These are phyloP conservation scores for Cryptococcus sp. DNA, from an alignment of 1,284 basidiomycete species.

Conservation along the genomic window DNA sequence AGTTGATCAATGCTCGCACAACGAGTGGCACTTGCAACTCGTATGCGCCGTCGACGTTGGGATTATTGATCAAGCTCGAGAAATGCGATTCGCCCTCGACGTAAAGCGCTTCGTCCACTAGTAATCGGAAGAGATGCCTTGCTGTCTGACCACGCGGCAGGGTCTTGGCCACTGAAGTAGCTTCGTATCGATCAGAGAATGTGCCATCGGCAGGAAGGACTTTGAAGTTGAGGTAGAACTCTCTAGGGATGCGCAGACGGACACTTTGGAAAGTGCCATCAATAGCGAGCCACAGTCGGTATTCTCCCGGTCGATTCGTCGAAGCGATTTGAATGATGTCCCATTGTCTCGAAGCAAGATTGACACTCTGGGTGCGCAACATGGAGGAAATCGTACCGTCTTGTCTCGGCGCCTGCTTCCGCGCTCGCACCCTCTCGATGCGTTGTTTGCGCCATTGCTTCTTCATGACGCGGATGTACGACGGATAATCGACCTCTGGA, in stretches of 20 bases:
- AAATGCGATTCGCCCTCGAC: constrained; percentile 86
- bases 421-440: constrained; percentile 53
- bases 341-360: constrained; percentile 74
- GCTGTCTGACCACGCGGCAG: constrained; percentile 79
- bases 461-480: constrained; percentile 78
- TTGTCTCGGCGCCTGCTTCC: constrained; percentile 54
- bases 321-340: constrained; percentile 89
- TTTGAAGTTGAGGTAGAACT: constrained; percentile 92
- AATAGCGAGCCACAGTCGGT: constrained; percentile 84
- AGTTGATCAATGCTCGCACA: constrained; percentile 76
- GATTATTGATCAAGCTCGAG: constrained; percentile 86
- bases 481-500: constrained; percentile 68
- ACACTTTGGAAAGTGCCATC: constrained; percentile 77
- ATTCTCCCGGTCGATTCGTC: constrained; percentile 77
- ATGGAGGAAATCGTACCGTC: constrained; percentile 66
- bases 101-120: constrained; percentile 81
- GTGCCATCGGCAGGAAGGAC: constrained; percentile 62
- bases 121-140: constrained; percentile 78
- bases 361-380: constrained; percentile 70
- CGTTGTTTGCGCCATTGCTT: constrained; percentile 74
- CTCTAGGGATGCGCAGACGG: constrained; percentile 80
- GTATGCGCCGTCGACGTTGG: constrained; percentile 93
- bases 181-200: constrained; percentile 71
- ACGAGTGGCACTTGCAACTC: constrained; percentile 89
- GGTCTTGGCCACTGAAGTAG: constrained; percentile 72